phyloP scores from a whole-genome alignment of 345 rosid genomes.

The Dipteronia sinensis region DNA sequence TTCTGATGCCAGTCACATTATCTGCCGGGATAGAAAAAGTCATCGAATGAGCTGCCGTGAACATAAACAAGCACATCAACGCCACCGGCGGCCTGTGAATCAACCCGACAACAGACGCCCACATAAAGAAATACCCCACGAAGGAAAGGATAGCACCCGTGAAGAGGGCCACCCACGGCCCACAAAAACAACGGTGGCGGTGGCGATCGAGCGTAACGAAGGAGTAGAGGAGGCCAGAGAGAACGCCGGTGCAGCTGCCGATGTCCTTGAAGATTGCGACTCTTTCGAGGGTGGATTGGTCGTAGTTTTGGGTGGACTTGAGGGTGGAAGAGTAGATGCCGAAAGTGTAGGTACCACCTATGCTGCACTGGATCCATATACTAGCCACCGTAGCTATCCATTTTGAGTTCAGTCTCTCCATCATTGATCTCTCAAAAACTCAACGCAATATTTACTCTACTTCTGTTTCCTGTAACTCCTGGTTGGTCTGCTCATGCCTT shows the following conservation, averaged over 20 bases:
- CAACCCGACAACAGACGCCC: slow-evolving; percentile 66
- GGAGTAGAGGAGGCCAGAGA: slow-evolving; percentile 64
- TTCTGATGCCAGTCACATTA: slow-evolving; percentile 45
- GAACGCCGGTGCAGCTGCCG: slow-evolving; percentile 60
- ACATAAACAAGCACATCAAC: slow-evolving; percentile 50
- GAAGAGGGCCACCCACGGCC: slow-evolving; percentile 66
- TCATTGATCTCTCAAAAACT: neutral
- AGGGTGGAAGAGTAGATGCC: slow-evolving; percentile 62
- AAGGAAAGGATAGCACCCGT: slow-evolving; percentile 60
- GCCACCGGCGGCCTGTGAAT: slow-evolving; percentile 43
- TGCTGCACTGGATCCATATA: slow-evolving; percentile 74
- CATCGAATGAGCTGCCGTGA: slow-evolving; percentile 38
- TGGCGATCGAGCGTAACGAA: slow-evolving; percentile 18
- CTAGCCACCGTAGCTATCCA: slow-evolving; percentile 68
- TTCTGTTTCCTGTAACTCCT: too few relatives aligned
- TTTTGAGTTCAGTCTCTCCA: slow-evolving; percentile 38
- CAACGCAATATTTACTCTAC: too few relatives aligned
- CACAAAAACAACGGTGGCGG: slow-evolving; percentile 3
- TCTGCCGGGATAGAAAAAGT: slow-evolving; percentile 49
- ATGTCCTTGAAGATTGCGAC: slow-evolving; percentile 75
- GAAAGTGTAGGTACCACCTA: slow-evolving; percentile 75
- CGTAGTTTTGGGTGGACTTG: slow-evolving; percentile 63
- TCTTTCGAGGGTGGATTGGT: slow-evolving; percentile 74
- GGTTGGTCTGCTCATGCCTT: too few relatives aligned
- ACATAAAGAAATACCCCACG: slow-evolving; percentile 58